Percentiles rank a stretch among this genome's conserved stretches.
Evolutionary conservation across 2,329 filamentous ascomycete species (phyloP).

Genomic region (Talaromyces verruculosus): DNA sequence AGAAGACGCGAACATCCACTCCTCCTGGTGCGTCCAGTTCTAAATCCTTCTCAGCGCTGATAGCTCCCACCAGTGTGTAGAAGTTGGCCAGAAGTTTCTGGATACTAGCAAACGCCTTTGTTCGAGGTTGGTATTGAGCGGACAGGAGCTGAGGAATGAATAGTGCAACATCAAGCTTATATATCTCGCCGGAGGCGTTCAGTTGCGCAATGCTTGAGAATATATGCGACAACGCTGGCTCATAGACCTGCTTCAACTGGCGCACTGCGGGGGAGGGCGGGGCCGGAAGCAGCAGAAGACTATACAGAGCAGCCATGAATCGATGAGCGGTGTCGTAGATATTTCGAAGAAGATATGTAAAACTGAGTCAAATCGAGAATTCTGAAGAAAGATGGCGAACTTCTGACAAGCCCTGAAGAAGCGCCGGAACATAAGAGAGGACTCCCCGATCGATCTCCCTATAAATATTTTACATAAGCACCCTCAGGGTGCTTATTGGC

Average conservation of each 20-base stretch:
- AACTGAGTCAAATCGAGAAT: not conserved
- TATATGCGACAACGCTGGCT: constrained; percentile 56
- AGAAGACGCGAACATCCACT: constrained; percentile 72
- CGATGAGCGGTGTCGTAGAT: not conserved
- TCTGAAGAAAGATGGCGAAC: not conserved
- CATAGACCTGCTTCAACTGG: constrained; percentile 60
- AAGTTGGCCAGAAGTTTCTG: constrained; percentile 73
- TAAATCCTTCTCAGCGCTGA: constrained; percentile 65
- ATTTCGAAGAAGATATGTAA: not conserved
- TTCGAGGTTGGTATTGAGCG: constrained; percentile 51
- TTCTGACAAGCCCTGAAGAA: too few relatives aligned
- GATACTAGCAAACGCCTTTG: constrained; percentile 63
- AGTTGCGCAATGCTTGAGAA: constrained; percentile 51
- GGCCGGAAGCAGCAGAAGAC: constrained; percentile 63
- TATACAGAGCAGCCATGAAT: constrained; percentile 27
- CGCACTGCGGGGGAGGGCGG: constrained; percentile 56
- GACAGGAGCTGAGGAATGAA: constrained; percentile 62
- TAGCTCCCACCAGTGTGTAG: constrained; percentile 73
- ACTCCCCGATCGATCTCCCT: too few relatives aligned
- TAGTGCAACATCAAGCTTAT: constrained; percentile 60
- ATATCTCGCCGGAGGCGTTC: constrained; percentile 33
- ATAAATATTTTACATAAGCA: too few relatives aligned
- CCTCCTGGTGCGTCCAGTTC: constrained; percentile 66
- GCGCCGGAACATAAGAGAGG: too few relatives aligned
- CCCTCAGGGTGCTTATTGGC: too few relatives aligned